Base-by-base conservation (phyloP, 2,329 filamentous ascomycete species). In the Aspergillus glaucus region DNA sequence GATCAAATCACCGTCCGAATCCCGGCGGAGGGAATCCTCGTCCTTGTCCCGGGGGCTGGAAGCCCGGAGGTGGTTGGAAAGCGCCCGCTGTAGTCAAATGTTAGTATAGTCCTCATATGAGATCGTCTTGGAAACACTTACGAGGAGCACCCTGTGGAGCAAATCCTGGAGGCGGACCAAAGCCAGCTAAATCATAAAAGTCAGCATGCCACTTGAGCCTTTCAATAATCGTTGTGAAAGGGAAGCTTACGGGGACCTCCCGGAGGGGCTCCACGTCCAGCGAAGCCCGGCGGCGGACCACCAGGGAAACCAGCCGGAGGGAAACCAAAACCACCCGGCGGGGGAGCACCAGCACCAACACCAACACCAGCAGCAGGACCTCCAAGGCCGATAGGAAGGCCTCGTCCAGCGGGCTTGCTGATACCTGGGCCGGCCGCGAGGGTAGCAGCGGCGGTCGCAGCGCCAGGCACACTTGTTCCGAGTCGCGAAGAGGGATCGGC, bases 401-500 rank as follows among this genome's bases (percentile, higher is more conserved):
- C 93, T 70, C 93, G 82, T 60, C 93, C 93, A 62, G 91, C 91
- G 60, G 93, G 90, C 66, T 90, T 86, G 56, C 89, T 86, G 58
- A 97, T 89, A 62, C 93, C 93, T 55, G 91, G 88, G 44, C 93
- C 93, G 58, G 89, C 82, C 53, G 85, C 79, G 59, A 96, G 77
- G 34, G 86, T 82, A 46, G 86, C 82, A 39, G 86, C 75, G 40
- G 76, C 71, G 39, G 66, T 67, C 41, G 67, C 68, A 24, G 75
- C 78, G 51, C 84, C 81, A 28, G 86, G 79, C 26, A 82, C 82
- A 56, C 80, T 82, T 69, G 87, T 86, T 64, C 91, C 93, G 54
- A 98, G 80, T 71, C 93, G 82, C 44, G 92, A 84, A 60, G 90
- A 88, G 47, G 93, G 92, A 64, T 98, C 93, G 62, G 91, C 88